Evolutionary conservation across 2,329 filamentous ascomycete species (phyloP).

Genomic region (Penicillium glabrum): DNA sequence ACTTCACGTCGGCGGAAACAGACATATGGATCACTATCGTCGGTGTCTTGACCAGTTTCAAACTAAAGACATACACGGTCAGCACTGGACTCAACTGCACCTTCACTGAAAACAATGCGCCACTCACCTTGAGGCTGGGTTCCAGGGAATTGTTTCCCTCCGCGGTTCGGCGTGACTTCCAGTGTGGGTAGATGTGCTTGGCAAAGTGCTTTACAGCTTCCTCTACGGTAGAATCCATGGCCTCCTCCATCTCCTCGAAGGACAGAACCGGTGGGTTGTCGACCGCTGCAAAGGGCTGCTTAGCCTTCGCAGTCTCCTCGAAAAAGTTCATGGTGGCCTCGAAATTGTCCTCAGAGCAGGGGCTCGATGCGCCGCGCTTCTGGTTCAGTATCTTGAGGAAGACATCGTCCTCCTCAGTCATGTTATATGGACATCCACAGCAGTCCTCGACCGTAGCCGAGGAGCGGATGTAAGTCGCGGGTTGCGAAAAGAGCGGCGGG

Average conservation of each 20-base stretch:
- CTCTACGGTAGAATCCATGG: slow-evolving; percentile 60
- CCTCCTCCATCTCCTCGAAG: slow-evolving; percentile 73
- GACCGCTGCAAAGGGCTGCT: slow-evolving; percentile 85
- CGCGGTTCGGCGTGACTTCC: slow-evolving; percentile 70
- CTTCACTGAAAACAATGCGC: slow-evolving; percentile 1
- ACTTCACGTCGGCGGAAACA: slow-evolving; percentile 96
- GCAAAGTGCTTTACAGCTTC: slow-evolving; percentile 59
- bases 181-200: slow-evolving; percentile 84
- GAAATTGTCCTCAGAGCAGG: slow-evolving; percentile 86
- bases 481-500: slow-evolving; percentile 73
- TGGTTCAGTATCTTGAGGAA: slow-evolving; percentile 83
- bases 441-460: slow-evolving; percentile 98
- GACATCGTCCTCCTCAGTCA: slow-evolving; percentile 84
- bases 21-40: slow-evolving; percentile 95
- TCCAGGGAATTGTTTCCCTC: slow-evolving; percentile 70
- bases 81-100: slow-evolving; percentile 7
- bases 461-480: slow-evolving; percentile 93
- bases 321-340: slow-evolving; percentile 94
- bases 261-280: slow-evolving; percentile 79
- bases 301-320: slow-evolving; percentile 78
- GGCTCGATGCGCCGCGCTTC: slow-evolving; percentile 62
- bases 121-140: slow-evolving; percentile 68
- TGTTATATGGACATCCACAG: slow-evolving; percentile 86
- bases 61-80: slow-evolving; percentile 51
- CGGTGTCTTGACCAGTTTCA: slow-evolving; percentile 88